Percentiles rank a stretch among this genome's conserved stretches.
phyloP scores from a whole-genome alignment of 75 land plant species.

The Ceratopteris richardii region DNA sequence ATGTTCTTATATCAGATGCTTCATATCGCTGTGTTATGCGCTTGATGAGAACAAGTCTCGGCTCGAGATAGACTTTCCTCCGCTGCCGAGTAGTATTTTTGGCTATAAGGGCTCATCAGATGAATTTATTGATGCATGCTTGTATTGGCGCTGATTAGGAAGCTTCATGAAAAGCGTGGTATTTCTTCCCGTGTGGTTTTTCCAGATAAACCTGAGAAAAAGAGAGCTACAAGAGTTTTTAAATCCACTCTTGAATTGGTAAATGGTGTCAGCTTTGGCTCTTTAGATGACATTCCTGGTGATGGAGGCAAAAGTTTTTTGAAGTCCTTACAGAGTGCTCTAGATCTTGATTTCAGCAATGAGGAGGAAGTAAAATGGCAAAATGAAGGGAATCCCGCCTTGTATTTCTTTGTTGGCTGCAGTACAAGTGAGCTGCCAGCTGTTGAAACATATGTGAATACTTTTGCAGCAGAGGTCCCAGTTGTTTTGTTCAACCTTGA shows the following conservation, averaged over 20 bases:
- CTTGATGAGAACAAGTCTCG: constrained; percentile 70
- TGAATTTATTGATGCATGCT: constrained; percentile 98
- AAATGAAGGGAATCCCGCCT: constrained; percentile 43
- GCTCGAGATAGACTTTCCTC: constrained; percentile 94
- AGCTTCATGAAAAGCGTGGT: constrained; percentile 49
- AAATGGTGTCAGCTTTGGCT: constrained; percentile 59
- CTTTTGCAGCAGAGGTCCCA: constrained; percentile 53
- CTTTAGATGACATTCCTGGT: constrained; percentile 78
- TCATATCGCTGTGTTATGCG: constrained; percentile 53
- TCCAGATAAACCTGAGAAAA: constrained; percentile 89
- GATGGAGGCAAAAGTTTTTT: constrained; percentile 62
- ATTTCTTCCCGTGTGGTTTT: constrained; percentile 68
- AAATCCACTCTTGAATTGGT: constrained; percentile 74
- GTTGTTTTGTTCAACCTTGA: constrained; percentile 88
- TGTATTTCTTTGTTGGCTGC: constrained; percentile 78
- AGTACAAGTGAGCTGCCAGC: constrained; percentile 77
- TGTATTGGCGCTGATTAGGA: constrained; percentile 70
- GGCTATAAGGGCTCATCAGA: constrained; percentile 96
- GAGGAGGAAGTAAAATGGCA: constrained; percentile 60
- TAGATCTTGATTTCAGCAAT: constrained; percentile 93
- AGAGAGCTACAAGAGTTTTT: constrained; percentile 78
- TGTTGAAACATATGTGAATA: constrained; percentile 87
- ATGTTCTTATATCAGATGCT: constrained; percentile 38
- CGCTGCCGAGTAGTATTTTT: constrained; percentile 71
- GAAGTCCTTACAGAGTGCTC: constrained; percentile 56